Percentiles rank a stretch among this genome's conserved stretches.
phyloP scores from a whole-genome alignment of 495 filamentous ascomycete species.

The Neurospora sp. region DNA sequence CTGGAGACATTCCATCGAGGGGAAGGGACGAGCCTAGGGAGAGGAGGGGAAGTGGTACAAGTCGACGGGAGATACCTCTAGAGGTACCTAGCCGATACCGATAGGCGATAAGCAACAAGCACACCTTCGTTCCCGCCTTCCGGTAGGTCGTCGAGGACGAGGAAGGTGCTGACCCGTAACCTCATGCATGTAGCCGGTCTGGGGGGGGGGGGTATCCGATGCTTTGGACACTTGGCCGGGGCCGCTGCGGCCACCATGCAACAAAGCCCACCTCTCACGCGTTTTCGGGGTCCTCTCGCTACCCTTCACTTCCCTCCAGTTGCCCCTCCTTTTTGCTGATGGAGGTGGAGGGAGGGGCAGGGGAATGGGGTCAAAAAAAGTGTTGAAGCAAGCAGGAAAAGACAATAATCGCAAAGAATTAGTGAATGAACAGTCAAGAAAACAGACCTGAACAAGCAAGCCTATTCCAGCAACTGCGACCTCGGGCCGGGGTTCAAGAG shows the following conservation, averaged over 20 bases:
- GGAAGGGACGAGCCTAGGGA: background rate
- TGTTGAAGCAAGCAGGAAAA: background rate
- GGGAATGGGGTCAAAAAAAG: background rate
- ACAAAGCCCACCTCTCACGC: background rate
- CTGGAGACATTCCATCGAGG: background rate
- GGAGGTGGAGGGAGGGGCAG: background rate
- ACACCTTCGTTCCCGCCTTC: background rate
- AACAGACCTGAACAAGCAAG: background rate
- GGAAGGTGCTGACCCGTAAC: background rate
- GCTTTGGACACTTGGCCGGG: background rate
- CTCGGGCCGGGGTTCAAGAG: background rate
- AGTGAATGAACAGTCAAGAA: background rate
- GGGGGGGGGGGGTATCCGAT: background rate
- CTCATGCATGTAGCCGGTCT: background rate
- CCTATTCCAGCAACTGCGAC: background rate
- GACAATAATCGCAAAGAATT: background rate
- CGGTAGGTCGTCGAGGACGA: background rate
- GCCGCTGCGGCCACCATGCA: background rate
- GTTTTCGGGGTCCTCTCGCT: background rate
- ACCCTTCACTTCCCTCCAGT: background rate
- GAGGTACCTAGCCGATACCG: background rate
- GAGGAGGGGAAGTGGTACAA: background rate
- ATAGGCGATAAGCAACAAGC: background rate
- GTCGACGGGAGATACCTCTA: background rate
- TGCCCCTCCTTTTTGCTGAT: background rate